Percentiles rank a stretch among this genome's conserved stretches.
Conservation (phyloP, 257 asterid genomes). For the Capsicum rhomboideum region DNA sequence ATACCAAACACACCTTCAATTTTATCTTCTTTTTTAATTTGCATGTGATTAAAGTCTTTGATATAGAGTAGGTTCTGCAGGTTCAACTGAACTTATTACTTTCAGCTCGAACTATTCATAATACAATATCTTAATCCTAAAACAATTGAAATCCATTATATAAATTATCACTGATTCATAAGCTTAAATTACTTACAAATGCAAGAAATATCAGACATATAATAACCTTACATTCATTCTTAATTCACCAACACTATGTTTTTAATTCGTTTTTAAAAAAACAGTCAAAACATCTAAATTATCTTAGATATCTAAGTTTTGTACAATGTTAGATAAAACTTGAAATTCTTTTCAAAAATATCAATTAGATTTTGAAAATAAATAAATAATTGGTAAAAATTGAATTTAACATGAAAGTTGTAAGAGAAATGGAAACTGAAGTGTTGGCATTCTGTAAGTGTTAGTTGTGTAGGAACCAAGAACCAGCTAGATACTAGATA, state of each 20-base stretch:
- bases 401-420: background rate
- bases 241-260: background rate
- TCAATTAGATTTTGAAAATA: background rate
- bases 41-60: background rate
- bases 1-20: background rate
- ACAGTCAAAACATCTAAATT: background rate
- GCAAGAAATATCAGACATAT: background rate
- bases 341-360: background rate
- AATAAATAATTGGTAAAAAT: background rate
- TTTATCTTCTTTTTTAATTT: background rate
- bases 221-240: background rate
- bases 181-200: background rate
- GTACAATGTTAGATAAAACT: background rate
- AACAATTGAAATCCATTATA: background rate
- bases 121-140: background rate
- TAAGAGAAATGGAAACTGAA: background rate
- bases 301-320: background rate
- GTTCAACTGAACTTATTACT: background rate
- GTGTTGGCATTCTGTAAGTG: background rate
- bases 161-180: background rate
- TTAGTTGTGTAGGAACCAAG: background rate
- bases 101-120: background rate
- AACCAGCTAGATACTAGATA: background rate
- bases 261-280: background rate
- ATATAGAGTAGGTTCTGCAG: background rate